Evolutionary conservation across 768 basidiomycete species (phyloP), one percentile per base, ranked within the genome.

Genomic region (Tulasnella sp.): DNA sequence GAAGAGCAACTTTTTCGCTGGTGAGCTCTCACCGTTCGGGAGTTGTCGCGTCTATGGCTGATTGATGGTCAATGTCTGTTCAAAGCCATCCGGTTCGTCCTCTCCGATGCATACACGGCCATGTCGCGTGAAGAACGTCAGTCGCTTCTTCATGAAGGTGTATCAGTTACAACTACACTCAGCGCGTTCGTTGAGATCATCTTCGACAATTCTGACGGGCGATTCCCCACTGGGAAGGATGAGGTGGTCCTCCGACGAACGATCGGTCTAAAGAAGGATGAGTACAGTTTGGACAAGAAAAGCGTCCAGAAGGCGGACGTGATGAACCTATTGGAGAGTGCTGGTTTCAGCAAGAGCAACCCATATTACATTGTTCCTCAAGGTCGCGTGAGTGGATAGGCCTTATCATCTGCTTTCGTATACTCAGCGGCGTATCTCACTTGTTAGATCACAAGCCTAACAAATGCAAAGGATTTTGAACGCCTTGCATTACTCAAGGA

Each of bases 331-430:
- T 79, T 99, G 48, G 96, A 98, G 70, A 88, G 86, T 68, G 96
- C 96, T 1, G 95, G 96, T 0, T 99, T 99, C 75, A 92, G 88
- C 73, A 88, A 91, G 68, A 86, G 86, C n/a, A 99, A 98, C 68
- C 96, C 96, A 0, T 99, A 98, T 70, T 99, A 98, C 67, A 99
- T 99, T 65, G 95, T 98, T 0, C 96, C 96, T 1, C 96, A 99
- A 76, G 96, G 96, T 54, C 77, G 95, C 52, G 94, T 96, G 66
- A 72, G 84, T 79, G 15, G 9, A 34, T 30, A 15, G n/a, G 13
- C 4, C n/a, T 19, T 10, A 3, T 17, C 4, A 41, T 4, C 19
- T 34, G 13, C 17, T 34, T 41, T n/a, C 29, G 24, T 2, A 15
- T 5, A 1, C 29, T 13, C 13, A 60, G 9, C 15, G n/a, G n/a